Percentiles rank a stretch among this genome's conserved stretches.
These are phyloP conservation scores for Diospyros lotus DNA, from an alignment of 148 eudicot species.

Conservation along the genomic window DNA sequence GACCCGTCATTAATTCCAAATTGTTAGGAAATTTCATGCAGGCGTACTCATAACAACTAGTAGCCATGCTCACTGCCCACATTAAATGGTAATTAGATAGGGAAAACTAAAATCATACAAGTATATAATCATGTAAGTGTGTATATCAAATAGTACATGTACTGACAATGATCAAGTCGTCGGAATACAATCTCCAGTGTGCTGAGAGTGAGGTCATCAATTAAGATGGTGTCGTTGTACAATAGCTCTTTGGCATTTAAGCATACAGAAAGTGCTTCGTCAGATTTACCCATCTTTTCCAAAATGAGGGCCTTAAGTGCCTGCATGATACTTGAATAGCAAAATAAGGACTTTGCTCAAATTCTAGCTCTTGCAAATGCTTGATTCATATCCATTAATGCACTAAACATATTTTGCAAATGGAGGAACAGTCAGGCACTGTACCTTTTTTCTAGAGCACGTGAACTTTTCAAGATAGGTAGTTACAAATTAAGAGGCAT, in stretches of 20 bases:
- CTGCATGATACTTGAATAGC: constrained; percentile 20
- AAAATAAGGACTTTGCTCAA: constrained; percentile 1
- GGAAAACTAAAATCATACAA: neutral
- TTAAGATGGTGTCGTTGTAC: constrained; percentile 42
- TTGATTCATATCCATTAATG: neutral
- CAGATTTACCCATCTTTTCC: constrained; percentile 82
- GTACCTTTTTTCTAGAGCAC: too few relatives aligned
- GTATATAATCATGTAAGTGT: neutral
- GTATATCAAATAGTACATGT: neutral
- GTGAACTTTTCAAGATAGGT: too few relatives aligned
- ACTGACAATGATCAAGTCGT: constrained; percentile 80
- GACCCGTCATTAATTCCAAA: constrained; percentile 89
- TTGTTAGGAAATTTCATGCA: constrained; percentile 73
- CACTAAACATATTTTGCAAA: neutral
- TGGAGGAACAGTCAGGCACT: too few relatives aligned
- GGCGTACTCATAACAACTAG: constrained; percentile 84
- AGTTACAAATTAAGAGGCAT: too few relatives aligned
- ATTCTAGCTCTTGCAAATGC: neutral
- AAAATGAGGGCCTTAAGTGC: constrained; percentile 76
- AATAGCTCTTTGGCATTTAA: constrained; percentile 68
- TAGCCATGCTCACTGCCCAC: constrained; percentile 85
- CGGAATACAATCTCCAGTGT: constrained; percentile 93
- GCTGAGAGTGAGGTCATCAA: constrained; percentile 84
- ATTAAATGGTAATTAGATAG: constrained; percentile 4
- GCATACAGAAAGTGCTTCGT: constrained; percentile 71